Conservation (phyloP, 768 basidiomycete genomes). For the Suillus cothurnatus region DNA sequence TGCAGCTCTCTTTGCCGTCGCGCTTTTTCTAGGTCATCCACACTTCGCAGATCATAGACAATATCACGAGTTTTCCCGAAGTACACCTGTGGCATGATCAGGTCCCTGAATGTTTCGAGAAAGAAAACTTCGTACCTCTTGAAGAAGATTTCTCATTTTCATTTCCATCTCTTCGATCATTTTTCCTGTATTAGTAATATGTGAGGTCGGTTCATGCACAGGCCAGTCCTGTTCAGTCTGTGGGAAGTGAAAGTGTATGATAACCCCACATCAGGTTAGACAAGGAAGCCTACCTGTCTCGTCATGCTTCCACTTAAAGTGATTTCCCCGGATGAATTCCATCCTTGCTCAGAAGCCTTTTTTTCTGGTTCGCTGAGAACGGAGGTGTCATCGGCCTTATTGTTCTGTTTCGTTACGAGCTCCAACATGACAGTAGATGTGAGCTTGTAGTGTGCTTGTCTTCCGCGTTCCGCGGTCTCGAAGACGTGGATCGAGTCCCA, state of each 20-base stretch:
- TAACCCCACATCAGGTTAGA: constrained; percentile 12
- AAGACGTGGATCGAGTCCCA: constrained; percentile 99
- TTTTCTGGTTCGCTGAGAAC: constrained; percentile 31
- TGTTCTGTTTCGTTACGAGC: constrained; percentile 59
- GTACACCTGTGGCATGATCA: constrained; percentile 63
- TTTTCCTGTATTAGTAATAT: constrained; percentile 91
- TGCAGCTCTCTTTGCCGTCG: constrained; percentile 83
- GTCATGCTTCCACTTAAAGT: constrained; percentile 96
- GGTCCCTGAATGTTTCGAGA: constrained; percentile 1
- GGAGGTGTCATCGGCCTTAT: constrained; percentile 29
- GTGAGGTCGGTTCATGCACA: constrained; percentile 75
- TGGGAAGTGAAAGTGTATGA: constrained; percentile 16
- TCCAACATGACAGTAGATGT: constrained; percentile 98
- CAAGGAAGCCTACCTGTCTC: constrained; percentile 67
- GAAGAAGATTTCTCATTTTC: constrained; percentile 95
- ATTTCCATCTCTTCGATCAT: constrained; percentile 99
- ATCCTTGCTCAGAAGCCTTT: constrained; percentile 44
- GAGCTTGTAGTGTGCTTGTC: constrained; percentile 94
- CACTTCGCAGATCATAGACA: constrained; percentile 86
- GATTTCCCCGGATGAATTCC: constrained; percentile 73
- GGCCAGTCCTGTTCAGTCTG: constrained; percentile 89
- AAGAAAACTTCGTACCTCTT: constrained; percentile 57
- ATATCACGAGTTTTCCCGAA: constrained; percentile 97
- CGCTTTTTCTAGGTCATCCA: constrained; percentile 83
- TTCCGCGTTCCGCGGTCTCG: constrained; percentile 87